Evolutionary conservation across 2,329 filamentous ascomycete species (phyloP), one percentile per base, ranked within the genome.

Genomic region (Huntiella decipiens): DNA sequence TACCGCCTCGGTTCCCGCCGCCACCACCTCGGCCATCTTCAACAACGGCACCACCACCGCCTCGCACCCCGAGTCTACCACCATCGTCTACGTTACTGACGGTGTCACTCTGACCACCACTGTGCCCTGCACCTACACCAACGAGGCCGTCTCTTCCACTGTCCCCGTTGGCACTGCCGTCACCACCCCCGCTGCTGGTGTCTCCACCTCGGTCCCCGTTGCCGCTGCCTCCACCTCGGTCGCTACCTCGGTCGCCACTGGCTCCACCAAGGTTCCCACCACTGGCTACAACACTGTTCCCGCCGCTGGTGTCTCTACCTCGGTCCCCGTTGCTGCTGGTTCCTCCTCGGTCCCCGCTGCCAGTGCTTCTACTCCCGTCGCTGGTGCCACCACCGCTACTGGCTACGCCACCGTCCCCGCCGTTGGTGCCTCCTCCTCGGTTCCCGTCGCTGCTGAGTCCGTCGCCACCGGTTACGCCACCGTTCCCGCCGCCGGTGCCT

Each of bases 31-130:
- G 11, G 28, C 4, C 22, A 13, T 13, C 19, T 15, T 28, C 22
- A n/a, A 15, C 34, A 7, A 7, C n/a, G 34, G 16, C 7, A 43
- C 38, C 22, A 6, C 31, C 17, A 22, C 32, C 16, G 22, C 38
- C 2, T 7, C 16, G 7, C 16, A 33, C 35, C 22, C 34, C 10
- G 34, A 11, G n/a, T 34, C 42, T 1, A 44, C 31, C 28, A 45
- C 36, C n/a, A 36, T 34, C 13, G 33, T 36, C 42, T 35, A 44
- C 31, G 33, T 38, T 8, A 38, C 43, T 16, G 31, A 46, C 38
- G 38, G 44, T 16, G 15, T 36, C 13, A 35, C 16, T 17, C n/a
- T 15, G 10, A 46, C 38, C 22, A 7, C 19, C 17, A 22, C 37
- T 13, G 31, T 35, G 16, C 32, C 44, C 44, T 40, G 44, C 44